Percentiles rank a stretch among this genome's conserved stretches.
phyloP scores from a whole-genome alignment of 352 stramenopile species.

The Globisporangium cederbergense region DNA sequence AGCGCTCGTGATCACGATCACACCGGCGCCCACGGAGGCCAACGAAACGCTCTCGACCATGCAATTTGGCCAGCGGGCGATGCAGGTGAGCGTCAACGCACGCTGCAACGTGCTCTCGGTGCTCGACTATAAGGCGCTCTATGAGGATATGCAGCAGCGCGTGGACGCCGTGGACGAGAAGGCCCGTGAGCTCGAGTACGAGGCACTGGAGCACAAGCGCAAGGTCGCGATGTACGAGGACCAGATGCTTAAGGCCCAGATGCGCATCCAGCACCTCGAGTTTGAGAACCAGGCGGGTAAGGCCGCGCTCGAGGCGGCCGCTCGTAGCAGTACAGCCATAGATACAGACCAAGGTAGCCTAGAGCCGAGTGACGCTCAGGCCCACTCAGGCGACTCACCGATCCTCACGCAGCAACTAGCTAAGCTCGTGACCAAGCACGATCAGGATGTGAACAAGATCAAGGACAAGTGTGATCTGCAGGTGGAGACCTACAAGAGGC shows the following conservation, averaged over 20 bases:
- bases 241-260: constrained; percentile 47
- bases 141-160: constrained; percentile 50
- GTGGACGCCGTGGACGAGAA: constrained; percentile 43
- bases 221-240: constrained; percentile 27
- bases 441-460: constrained; percentile 37
- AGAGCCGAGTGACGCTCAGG: not conserved
- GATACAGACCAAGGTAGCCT: not conserved
- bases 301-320: constrained; percentile 11
- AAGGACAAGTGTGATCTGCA: constrained; percentile 55
- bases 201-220: constrained; percentile 20
- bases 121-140: constrained; percentile 64
- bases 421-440: constrained; percentile 37
- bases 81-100: constrained; percentile 61
- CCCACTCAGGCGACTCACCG: not conserved
- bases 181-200: constrained; percentile 13
- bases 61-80: constrained; percentile 72
- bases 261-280: constrained; percentile 61
- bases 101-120: constrained; percentile 60
- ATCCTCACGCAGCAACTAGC: constrained; percentile 27
- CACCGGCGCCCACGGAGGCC: constrained; percentile 37
- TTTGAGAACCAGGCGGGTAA: constrained; percentile 54
- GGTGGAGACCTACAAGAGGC: constrained; percentile 58
- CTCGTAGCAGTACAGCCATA: not conserved
- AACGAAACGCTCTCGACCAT: constrained; percentile 63
- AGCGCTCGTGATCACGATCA: constrained; percentile 59